Conservation (phyloP, 352 stramenopile species). For the Globisporangium spiculum region DNA sequence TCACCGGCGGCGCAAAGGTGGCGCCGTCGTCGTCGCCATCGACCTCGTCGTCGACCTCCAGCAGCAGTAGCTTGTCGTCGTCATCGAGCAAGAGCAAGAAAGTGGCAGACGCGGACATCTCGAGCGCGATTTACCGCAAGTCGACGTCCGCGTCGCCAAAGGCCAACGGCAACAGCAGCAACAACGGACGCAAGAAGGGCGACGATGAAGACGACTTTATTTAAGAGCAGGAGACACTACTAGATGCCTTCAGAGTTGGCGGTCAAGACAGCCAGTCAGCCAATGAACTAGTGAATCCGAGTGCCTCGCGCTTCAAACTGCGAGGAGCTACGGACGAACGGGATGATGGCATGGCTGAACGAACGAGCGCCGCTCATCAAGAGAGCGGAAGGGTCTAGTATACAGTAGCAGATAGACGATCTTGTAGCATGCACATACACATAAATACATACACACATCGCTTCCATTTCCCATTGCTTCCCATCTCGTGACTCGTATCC, state of each 20-base stretch:
- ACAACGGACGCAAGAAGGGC: conserved; percentile 25
- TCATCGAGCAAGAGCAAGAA: conserved; percentile 17
- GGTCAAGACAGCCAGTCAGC: not conserved
- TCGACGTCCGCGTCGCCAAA: conserved; percentile 26
- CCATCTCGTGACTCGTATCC: not conserved
- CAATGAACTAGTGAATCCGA: not conserved
- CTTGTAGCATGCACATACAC: not conserved
- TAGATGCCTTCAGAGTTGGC: not conserved
- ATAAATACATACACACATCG: not conserved
- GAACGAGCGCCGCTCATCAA: not conserved
- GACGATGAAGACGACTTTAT: conserved; percentile 73
- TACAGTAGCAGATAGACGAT: not conserved
- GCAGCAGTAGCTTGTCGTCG: conserved; percentile 11
- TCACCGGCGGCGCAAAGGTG: conserved; percentile 19
- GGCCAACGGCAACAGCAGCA: conserved; percentile 7
- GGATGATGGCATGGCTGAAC: not conserved
- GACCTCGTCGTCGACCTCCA: conserved; percentile 19
- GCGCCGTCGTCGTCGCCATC: conserved; percentile 26
- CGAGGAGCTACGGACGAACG: not conserved
- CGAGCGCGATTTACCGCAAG: conserved; percentile 41
- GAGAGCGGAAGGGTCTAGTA: not conserved
- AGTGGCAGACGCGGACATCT: conserved; percentile 28
- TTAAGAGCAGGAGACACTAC: conserved; percentile 28
- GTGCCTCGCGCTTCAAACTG: not conserved
- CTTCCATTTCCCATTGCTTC: not conserved